phyloP scores from a whole-genome alignment of 441 rosid species.

The Euphorbia corollata region DNA sequence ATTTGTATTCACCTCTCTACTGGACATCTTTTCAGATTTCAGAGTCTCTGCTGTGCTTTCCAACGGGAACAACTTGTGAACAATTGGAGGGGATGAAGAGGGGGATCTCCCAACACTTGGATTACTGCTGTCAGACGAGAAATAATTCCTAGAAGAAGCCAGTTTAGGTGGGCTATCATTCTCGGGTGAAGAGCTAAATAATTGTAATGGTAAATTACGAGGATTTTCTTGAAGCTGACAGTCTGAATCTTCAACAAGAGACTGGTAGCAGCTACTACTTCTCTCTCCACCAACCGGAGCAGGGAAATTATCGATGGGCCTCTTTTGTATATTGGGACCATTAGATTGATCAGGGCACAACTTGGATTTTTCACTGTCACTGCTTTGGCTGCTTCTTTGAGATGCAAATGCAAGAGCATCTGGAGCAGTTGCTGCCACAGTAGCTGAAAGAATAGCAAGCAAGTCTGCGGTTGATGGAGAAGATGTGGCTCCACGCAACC shows the following conservation, averaged over 20 bases:
- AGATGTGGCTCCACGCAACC: constrained; percentile 33
- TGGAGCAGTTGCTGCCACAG: constrained; percentile 53
- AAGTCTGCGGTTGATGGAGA: constrained; percentile 67
- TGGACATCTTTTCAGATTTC: constrained; percentile 42
- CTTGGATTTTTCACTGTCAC: constrained; percentile 55
- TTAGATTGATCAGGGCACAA: constrained; percentile 34
- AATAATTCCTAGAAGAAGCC: constrained; percentile 66
- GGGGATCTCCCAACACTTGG: constrained; percentile 70
- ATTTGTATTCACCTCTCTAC: constrained; percentile 34
- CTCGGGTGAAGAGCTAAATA: constrained; percentile 74
- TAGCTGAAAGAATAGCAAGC: constrained; percentile 60
- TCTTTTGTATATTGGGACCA: constrained; percentile 33
- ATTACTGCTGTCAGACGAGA: constrained; percentile 83
- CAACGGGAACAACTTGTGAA: constrained; percentile 68
- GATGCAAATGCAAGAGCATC: constrained; percentile 48
- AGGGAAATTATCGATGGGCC: constrained; percentile 35
- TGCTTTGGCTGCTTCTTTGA: constrained; percentile 55
- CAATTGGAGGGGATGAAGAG: constrained; percentile 61
- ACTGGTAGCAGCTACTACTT: constrained; percentile 61
- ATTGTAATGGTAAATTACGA: constrained; percentile 62
- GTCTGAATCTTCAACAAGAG: constrained; percentile 66
- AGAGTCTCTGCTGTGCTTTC: constrained; percentile 47
- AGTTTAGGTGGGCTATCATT: constrained; percentile 56
- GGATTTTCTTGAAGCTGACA: constrained; percentile 46
- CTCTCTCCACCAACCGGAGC: constrained; percentile 31